phyloP scores from a whole-genome alignment of 2,329 filamentous ascomycete genomes.

The Pseudocercospora musae region DNA sequence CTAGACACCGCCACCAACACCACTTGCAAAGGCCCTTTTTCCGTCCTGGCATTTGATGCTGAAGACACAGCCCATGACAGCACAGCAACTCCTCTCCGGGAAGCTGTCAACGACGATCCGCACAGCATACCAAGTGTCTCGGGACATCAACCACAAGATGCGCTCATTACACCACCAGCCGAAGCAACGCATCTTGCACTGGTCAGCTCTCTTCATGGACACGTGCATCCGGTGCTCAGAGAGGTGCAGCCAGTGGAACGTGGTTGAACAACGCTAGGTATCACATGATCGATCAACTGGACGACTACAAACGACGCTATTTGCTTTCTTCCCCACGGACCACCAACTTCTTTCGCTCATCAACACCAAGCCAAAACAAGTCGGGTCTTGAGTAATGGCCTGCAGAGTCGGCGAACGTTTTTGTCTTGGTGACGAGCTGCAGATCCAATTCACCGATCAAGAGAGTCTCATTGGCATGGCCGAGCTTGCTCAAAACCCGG shows the following conservation, averaged over 20 bases:
- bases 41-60: background rate
- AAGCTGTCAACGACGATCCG: too few relatives aligned
- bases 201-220: too few relatives aligned
- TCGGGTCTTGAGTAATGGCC: conserved; percentile 54
- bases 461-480: conserved; percentile 47
- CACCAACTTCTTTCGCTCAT: conserved; percentile 27
- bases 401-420: conserved; percentile 44
- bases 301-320: conserved; percentile 4
- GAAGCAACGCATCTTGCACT: background rate
- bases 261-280: too few relatives aligned
- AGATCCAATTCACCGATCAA: conserved; percentile 52
- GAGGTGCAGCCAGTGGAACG: background rate
- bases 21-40: conserved; percentile 1
- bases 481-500: conserved; percentile 41
- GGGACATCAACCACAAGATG: background rate
- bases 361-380: conserved; percentile 50
- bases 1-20: conserved; percentile 1
- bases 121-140: background rate
- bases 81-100: too few relatives aligned
- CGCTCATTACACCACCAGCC: background rate
- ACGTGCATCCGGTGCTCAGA: background rate
- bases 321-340: conserved; percentile 11
- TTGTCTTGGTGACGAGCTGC: conserved; percentile 40
- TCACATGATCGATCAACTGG: too few relatives aligned
- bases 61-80: background rate